Evolutionary conservation across 1,139 yeast species (phyloP).

Genomic region (Hemisphaericaspora xylofermentans): DNA sequence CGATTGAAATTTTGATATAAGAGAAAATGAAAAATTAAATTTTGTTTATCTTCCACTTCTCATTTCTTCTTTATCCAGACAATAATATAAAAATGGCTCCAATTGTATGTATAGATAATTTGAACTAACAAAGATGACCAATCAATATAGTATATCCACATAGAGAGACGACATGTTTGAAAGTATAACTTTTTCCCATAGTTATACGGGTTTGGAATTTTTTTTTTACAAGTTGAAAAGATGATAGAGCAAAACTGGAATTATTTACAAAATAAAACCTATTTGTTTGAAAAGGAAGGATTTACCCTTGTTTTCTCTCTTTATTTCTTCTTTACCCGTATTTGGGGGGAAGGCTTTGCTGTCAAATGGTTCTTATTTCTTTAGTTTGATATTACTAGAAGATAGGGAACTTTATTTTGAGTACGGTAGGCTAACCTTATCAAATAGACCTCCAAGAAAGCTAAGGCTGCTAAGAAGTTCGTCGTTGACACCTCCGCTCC

Average conservation of each 20-base stretch:
- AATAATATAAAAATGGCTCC: conserved; percentile 70
- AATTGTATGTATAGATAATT: conserved; percentile 63
- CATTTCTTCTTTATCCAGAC: conserved; percentile 4
- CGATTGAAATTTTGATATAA: too few relatives aligned
- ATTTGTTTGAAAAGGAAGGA: background rate
- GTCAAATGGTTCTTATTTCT: conserved; percentile 17
- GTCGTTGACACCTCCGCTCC: conserved; percentile 97
- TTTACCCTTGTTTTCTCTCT: conserved; percentile 1
- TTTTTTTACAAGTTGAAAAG: background rate
- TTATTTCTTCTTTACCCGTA: conserved; percentile 7
- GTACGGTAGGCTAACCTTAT: conserved; percentile 63
- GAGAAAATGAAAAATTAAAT: conserved; percentile 3
- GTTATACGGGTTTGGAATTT: conserved; percentile 6
- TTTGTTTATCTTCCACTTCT: background rate
- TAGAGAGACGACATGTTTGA: conserved; percentile 2
- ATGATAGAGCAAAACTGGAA: background rate
- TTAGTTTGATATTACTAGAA: conserved; percentile 7
- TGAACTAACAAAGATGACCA: conserved; percentile 1
- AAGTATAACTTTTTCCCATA: conserved; percentile 11
- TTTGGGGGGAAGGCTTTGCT: conserved; percentile 17
- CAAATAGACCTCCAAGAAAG: conserved; percentile 72
- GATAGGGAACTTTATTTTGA: conserved; percentile 24
- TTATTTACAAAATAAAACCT: conserved; percentile 4
- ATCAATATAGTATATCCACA: conserved; percentile 1
- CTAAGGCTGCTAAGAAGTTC: conserved; percentile 81